Evolutionary conservation across 2,329 filamentous ascomycete species (phyloP).

Genomic region (Aspergillus sp.): DNA sequence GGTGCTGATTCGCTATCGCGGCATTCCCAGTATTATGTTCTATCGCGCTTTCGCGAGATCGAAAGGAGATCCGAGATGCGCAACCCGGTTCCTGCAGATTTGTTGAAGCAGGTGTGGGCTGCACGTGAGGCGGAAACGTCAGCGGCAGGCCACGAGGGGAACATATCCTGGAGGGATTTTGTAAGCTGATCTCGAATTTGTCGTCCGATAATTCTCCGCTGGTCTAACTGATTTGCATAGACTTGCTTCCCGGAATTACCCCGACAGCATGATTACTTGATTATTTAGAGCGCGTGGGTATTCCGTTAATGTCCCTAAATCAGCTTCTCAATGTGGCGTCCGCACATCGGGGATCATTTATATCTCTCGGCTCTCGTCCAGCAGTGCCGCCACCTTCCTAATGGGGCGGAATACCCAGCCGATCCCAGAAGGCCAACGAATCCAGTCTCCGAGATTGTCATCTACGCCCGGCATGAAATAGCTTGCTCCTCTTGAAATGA

Average conservation of each 20-base stretch:
- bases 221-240: constrained; percentile 18
- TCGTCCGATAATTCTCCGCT: too few relatives aligned
- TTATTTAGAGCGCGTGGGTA: constrained; percentile 25
- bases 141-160: constrained; percentile 24
- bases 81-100: constrained; percentile 26
- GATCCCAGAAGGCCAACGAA: background rate
- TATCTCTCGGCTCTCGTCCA: background rate
- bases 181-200: constrained; percentile 24
- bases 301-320: background rate
- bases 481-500: too few relatives aligned
- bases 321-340: background rate
- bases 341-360: background rate
- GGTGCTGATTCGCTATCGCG: constrained; percentile 33
- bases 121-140: constrained; percentile 26
- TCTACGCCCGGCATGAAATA: too few relatives aligned
- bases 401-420: constrained; percentile 17
- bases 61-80: constrained; percentile 32
- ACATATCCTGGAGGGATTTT: constrained; percentile 35
- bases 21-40: constrained; percentile 37
- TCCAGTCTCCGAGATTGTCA: too few relatives aligned
- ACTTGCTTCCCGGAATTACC: constrained; percentile 27
- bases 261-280: constrained; percentile 36
- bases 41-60: constrained; percentile 31
- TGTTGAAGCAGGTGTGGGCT: constrained; percentile 34
- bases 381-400: constrained; percentile 15